Percentiles rank a stretch among this genome's conserved stretches.
Evolutionary conservation across 2,329 filamentous ascomycete species (phyloP).

Genomic region (Epicoccum nigrum): DNA sequence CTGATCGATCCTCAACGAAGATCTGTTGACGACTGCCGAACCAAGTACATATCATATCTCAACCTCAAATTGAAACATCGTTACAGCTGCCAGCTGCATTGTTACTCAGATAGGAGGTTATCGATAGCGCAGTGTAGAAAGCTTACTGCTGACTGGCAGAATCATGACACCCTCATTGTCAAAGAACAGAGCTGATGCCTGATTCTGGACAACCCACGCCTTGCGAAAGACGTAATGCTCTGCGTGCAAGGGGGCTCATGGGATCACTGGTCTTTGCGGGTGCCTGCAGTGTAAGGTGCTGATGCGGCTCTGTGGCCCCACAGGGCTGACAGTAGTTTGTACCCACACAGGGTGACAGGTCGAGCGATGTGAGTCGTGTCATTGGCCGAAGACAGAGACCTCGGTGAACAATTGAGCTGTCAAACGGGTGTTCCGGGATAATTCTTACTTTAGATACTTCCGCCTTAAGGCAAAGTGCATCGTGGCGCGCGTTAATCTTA

Average conservation of each 20-base stretch:
- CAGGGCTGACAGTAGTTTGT: constrained; percentile 6
- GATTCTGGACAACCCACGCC: neutral
- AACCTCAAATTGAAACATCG: too few relatives aligned
- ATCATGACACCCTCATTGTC: too few relatives aligned
- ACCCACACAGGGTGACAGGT: constrained; percentile 8
- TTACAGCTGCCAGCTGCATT: too few relatives aligned
- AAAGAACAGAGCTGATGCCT: neutral
- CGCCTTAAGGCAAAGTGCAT: neutral
- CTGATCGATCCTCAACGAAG: too few relatives aligned
- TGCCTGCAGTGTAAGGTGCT: constrained; percentile 14
- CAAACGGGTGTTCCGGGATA: neutral
- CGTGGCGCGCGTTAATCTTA: constrained; percentile 11
- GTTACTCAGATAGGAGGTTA: too few relatives aligned
- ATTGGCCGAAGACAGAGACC: neutral
- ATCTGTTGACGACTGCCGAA: too few relatives aligned
- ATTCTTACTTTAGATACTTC: neutral
- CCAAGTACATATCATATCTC: too few relatives aligned
- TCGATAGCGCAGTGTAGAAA: too few relatives aligned
- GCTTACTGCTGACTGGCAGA: too few relatives aligned
- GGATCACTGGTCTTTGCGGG: neutral
- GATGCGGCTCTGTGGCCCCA: constrained; percentile 12
- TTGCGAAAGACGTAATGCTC: neutral
- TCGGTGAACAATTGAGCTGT: neutral
- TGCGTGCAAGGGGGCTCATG: constrained; percentile 1
- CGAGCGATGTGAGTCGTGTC: neutral